These are phyloP conservation scores for Rhynchospora breviuscula DNA, from an alignment of 176 grass and related monocot genomes.

Conservation along the genomic window DNA sequence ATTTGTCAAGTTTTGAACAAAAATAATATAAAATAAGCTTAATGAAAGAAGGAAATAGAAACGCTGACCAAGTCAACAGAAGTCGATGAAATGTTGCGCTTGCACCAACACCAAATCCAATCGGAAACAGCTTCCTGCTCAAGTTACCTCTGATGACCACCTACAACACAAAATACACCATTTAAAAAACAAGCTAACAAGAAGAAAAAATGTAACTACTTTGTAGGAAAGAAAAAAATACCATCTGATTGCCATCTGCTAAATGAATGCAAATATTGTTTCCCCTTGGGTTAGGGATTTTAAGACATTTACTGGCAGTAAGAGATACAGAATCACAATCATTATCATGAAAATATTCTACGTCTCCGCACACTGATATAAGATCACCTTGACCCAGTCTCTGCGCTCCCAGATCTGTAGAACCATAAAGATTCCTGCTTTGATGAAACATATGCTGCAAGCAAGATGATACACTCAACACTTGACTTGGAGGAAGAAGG, in stretches of 20 bases:
- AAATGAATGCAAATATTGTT: constrained; percentile 63
- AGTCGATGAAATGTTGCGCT: constrained; percentile 59
- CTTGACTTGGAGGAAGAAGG: constrained; percentile 38
- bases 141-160: constrained; percentile 56
- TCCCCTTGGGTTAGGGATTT: constrained; percentile 25
- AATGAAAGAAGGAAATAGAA: constrained; percentile 1
- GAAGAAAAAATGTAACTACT: constrained; percentile 23
- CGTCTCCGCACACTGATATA: constrained; percentile 59
- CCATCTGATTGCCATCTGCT: constrained; percentile 55
- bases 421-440: constrained; percentile 23
- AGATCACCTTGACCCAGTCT: constrained; percentile 49
- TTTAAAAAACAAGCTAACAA: constrained; percentile 15
- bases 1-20: background rate
- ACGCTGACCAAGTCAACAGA: constrained; percentile 50
- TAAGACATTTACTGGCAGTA: background rate
- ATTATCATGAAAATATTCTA: constrained; percentile 55
- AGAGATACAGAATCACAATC: constrained; percentile 28
- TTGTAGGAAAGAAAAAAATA: constrained; percentile 32
- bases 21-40: background rate
- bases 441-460: constrained; percentile 47
- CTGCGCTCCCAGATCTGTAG: constrained; percentile 32
- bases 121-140: constrained; percentile 43
- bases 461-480: constrained; percentile 62
- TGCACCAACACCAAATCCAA: constrained; percentile 70
- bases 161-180: constrained; percentile 41